A percentile compares a stretch with the other conserved stretches of the same genome.
These are phyloP conservation scores for Thelonectria discophora DNA, from an alignment of 2,329 filamentous ascomycete species.

Conservation along the genomic window DNA sequence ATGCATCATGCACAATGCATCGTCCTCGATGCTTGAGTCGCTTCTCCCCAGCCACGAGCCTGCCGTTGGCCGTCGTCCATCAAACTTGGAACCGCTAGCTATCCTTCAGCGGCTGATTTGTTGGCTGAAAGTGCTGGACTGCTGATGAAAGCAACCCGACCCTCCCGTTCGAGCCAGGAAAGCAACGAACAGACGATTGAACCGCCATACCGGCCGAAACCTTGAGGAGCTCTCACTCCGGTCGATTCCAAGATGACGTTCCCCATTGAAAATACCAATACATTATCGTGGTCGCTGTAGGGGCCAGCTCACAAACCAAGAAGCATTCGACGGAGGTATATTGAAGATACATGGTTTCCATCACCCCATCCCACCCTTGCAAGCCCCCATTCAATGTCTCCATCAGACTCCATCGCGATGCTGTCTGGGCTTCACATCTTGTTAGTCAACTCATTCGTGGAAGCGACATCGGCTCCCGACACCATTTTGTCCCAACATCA, in stretches of 20 bases:
- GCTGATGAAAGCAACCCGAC: background rate
- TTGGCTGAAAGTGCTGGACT: background rate
- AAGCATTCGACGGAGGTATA: background rate
- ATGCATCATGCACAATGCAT: slow-evolving; percentile 11
- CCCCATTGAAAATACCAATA: background rate
- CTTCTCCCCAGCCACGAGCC: background rate
- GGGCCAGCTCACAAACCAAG: background rate
- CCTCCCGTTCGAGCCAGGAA: background rate
- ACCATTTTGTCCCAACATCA: background rate
- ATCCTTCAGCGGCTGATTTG: too few species aligned
- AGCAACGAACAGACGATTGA: too few species aligned
- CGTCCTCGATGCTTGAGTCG: background rate
- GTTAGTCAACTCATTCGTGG: slow-evolving; percentile 6
- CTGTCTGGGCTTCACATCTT: slow-evolving; percentile 1
- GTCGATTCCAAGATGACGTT: background rate
- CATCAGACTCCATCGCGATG: slow-evolving; percentile 6
- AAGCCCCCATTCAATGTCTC: slow-evolving; percentile 1
- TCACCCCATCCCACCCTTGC: slow-evolving; percentile 15
- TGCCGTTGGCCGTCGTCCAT: background rate
- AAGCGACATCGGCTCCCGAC: slow-evolving; percentile 5
- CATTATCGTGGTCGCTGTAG: background rate
- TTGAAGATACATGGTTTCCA: slow-evolving; percentile 7
- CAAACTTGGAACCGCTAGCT: background rate
- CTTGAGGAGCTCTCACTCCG: background rate
- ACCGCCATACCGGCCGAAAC: too few species aligned